A percentile compares a stretch with the other conserved stretches of the same genome.
Conservation (phyloP, 2,329 filamentous ascomycete genomes). For the Alternaria consortialis region DNA sequence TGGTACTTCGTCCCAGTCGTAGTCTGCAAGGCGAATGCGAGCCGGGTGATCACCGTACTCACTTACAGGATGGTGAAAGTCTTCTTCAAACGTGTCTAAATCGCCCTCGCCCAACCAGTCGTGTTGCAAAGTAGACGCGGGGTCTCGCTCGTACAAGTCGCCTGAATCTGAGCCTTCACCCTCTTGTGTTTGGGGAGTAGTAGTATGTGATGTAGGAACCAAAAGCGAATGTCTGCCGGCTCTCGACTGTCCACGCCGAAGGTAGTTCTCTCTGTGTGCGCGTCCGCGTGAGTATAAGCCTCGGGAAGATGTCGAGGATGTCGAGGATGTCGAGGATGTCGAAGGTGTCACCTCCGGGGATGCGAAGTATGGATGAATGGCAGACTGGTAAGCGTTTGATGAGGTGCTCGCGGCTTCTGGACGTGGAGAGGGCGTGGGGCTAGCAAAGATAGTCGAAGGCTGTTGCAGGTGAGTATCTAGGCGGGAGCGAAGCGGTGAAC, state of each 20-base stretch:
- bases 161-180: background rate
- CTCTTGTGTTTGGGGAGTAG: conserved; percentile 5
- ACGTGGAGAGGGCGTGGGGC: conserved; percentile 10
- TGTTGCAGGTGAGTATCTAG: conserved; percentile 12
- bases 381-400: conserved; percentile 1
- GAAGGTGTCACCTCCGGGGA: background rate
- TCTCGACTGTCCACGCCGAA: background rate
- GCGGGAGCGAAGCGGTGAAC: background rate
- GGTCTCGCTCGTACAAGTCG: conserved; percentile 12
- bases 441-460: conserved; percentile 9
- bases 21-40: background rate
- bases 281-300: conserved; percentile 1
- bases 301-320: too few species aligned
- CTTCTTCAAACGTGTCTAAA: background rate
- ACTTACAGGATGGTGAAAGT: background rate
- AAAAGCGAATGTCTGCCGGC: conserved; percentile 10
- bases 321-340: background rate
- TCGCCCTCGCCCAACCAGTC: conserved; percentile 12
- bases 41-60: background rate
- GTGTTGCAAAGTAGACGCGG: conserved; percentile 23
- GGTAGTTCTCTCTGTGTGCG: background rate
- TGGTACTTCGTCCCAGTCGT: background rate
- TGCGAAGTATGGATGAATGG: background rate
- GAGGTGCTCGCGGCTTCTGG: conserved; percentile 2
- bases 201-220: conserved; percentile 13